Conservation (phyloP, 2,329 filamentous ascomycete species). For the Aspergillus hortae region DNA sequence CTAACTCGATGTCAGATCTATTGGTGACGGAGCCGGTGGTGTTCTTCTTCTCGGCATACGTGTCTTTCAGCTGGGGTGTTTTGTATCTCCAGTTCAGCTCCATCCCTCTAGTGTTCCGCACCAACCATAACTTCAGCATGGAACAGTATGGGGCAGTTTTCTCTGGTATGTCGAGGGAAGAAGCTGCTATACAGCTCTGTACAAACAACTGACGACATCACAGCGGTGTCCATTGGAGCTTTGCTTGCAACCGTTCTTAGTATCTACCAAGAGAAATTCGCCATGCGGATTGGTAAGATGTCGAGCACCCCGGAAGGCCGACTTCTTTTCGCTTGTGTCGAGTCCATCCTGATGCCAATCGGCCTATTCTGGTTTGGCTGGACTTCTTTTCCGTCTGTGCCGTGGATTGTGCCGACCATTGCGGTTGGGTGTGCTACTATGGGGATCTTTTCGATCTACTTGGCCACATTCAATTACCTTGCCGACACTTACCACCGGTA, state of each 20-base stretch:
- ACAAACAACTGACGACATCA: background rate
- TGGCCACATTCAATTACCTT: conserved; percentile 86
- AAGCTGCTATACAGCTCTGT: background rate
- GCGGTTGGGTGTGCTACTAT: conserved; percentile 70
- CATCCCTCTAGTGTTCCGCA: conserved; percentile 71
- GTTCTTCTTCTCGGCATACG: conserved; percentile 74
- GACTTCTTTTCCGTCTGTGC: conserved; percentile 56
- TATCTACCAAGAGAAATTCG: conserved; percentile 65
- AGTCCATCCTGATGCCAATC: conserved; percentile 66
- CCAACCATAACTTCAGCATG: conserved; percentile 62
- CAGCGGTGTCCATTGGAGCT: conserved; percentile 62
- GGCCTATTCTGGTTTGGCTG: conserved; percentile 77
- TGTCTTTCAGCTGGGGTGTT: conserved; percentile 78
- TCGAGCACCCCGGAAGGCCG: conserved; percentile 64
- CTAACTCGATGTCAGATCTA: conserved; percentile 33
- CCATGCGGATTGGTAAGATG: conserved; percentile 48
- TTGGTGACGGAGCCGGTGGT: conserved; percentile 59
- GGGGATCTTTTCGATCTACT: conserved; percentile 78
- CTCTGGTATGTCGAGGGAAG: conserved; percentile 27
- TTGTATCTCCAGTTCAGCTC: conserved; percentile 77
- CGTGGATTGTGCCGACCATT: conserved; percentile 67
- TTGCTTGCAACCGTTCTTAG: conserved; percentile 62
- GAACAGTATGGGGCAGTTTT: conserved; percentile 68
- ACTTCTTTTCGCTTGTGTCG: conserved; percentile 75
- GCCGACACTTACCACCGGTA: conserved; percentile 81